These are phyloP conservation scores for Ophiostoma montium DNA, from an alignment of 2,329 filamentous ascomycete genomes.

Conservation along the genomic window DNA sequence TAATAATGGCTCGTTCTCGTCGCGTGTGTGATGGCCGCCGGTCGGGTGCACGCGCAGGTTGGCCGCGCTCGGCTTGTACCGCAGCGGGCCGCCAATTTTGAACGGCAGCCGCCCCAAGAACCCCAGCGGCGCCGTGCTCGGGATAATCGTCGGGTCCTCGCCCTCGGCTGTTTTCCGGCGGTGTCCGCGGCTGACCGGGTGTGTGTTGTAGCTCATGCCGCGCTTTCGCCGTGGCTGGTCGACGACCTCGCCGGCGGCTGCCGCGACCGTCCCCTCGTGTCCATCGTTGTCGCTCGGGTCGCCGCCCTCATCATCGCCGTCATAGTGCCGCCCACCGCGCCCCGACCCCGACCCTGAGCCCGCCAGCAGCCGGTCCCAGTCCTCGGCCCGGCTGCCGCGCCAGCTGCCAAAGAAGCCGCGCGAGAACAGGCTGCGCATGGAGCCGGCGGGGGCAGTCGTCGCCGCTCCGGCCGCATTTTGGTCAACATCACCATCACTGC, in stretches of 20 bases:
- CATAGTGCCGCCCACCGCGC: constrained; percentile 18
- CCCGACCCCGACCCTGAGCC: constrained; percentile 50
- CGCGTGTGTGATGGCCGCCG: constrained; percentile 10
- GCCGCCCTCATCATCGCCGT: constrained; percentile 18
- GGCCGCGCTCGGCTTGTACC: constrained; percentile 83
- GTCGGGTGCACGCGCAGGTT: constrained; percentile 76
- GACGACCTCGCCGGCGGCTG: constrained; percentile 24
- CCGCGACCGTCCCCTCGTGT: constrained; percentile 11
- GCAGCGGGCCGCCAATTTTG: constrained; percentile 65
- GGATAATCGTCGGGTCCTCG: constrained; percentile 81
- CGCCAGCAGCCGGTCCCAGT: constrained; percentile 70
- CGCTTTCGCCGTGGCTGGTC: constrained; percentile 59
- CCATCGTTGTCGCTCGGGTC: constrained; percentile 18
- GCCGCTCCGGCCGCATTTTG: constrained; percentile 19
- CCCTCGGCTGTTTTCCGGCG: constrained; percentile 18
- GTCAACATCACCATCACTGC: constrained; percentile 43
- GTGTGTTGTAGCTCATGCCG: constrained; percentile 79
- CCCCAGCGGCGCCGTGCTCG: constrained; percentile 70
- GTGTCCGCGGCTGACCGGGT: constrained; percentile 22
- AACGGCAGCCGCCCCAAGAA: constrained; percentile 77
- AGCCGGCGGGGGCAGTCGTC: constrained; percentile 14
- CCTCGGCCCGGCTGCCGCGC: constrained; percentile 52
- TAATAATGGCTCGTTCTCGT: constrained; percentile 59
- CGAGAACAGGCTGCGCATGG: constrained; percentile 25
- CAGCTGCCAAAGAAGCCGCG: constrained; percentile 56